Conservation (phyloP, 2,329 filamentous ascomycete genomes). For the Shiraia bambusicola region DNA sequence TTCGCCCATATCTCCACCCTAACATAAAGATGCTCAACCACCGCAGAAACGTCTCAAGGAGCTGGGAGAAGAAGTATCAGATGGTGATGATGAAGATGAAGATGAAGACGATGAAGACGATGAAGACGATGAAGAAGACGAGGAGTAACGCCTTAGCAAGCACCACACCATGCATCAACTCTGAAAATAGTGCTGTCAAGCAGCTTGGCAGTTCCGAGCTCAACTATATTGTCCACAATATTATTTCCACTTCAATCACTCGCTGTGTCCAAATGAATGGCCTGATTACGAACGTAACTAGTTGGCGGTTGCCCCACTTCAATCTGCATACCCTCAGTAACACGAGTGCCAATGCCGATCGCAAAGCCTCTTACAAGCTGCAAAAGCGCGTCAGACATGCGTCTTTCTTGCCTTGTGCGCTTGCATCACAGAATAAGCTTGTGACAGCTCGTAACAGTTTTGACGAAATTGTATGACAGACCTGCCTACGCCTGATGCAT, state of each 20-base stretch:
- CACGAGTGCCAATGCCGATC: background rate
- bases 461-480: too few species aligned
- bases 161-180: background rate
- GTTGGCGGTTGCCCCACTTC: background rate
- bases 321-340: background rate
- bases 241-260: too few species aligned
- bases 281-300: too few species aligned
- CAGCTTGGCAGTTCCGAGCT: too few species aligned
- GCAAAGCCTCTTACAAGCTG: background rate
- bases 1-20: background rate
- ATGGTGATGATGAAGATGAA: slow-evolving; percentile 45
- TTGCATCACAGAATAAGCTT: too few species aligned
- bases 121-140: slow-evolving; percentile 23
- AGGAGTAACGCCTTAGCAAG: slow-evolving; percentile 6
- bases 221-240: too few species aligned
- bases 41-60: slow-evolving; percentile 51
- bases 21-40: slow-evolving; percentile 15
- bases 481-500: too few species aligned
- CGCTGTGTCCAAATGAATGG: too few species aligned
- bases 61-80: slow-evolving; percentile 47
- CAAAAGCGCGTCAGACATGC: slow-evolving; percentile 2
- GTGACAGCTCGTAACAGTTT: too few species aligned
- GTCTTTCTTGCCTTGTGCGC: slow-evolving; percentile 2
- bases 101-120: slow-evolving; percentile 32
- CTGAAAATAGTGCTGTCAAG: too few species aligned